Conservation (phyloP, 139 green algal genomes). For the Coelastrella sp. region DNA sequence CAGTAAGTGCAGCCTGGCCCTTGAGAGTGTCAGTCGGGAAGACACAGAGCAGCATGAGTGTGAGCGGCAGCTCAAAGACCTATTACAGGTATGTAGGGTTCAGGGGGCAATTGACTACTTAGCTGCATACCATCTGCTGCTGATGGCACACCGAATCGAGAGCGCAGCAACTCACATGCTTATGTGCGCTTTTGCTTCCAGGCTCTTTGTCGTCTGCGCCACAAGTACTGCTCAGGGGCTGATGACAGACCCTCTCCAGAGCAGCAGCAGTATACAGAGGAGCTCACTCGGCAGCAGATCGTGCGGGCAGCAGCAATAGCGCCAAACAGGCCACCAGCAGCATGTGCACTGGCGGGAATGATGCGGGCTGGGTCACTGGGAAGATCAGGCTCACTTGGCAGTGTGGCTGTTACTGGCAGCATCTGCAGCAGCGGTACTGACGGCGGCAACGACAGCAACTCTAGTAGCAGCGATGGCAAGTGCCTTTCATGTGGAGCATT, state of each 20-base stretch:
- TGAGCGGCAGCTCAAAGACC: constrained; percentile 27
- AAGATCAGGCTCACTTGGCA: neutral
- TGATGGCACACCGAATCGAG: no score
- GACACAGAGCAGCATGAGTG: constrained; percentile 23
- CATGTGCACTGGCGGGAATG: constrained; percentile 22
- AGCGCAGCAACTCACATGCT: neutral
- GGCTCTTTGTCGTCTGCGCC: constrained; percentile 20
- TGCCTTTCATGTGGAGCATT: neutral
- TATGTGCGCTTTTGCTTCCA: neutral
- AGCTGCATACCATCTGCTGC: no score
- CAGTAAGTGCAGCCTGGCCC: constrained; percentile 22
- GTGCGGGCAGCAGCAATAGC: constrained; percentile 42
- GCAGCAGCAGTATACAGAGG: neutral
- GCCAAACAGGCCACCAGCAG: constrained; percentile 27
- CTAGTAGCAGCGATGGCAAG: neutral
- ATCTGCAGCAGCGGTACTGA: constrained; percentile 14
- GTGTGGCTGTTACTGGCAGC: neutral
- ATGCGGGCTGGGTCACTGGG: neutral
- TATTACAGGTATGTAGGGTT: no score
- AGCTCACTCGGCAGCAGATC: neutral
- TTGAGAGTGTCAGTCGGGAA: constrained; percentile 12
- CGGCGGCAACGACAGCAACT: neutral
- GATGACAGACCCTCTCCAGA: neutral
- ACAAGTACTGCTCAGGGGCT: constrained; percentile 12
- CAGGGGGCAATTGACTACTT: no score